phyloP scores from a whole-genome alignment of 2,329 filamentous ascomycete genomes.

The Coniochaeta prunicola region DNA sequence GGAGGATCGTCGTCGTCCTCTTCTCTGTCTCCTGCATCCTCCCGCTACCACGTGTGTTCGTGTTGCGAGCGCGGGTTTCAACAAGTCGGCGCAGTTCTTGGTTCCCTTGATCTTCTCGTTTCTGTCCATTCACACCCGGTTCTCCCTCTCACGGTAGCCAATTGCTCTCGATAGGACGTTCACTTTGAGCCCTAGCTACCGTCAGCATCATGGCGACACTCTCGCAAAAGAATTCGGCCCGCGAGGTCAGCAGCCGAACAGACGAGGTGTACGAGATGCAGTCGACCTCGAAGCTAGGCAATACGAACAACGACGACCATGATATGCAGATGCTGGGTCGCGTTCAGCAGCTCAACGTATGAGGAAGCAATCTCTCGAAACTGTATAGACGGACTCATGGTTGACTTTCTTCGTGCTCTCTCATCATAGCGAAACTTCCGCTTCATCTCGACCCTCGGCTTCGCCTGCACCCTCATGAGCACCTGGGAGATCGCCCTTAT shows the following conservation, averaged over 20 bases:
- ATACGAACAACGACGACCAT: conserved; percentile 19
- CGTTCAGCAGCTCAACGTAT: conserved; percentile 9
- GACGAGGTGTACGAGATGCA: conserved; percentile 11
- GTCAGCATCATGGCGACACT: conserved; percentile 4
- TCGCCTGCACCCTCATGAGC: conserved; percentile 43
- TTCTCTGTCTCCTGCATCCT: no score
- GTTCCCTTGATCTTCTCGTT: background rate
- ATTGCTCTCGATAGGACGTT: background rate
- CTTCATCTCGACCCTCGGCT: conserved; percentile 42
- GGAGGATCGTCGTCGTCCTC: no score
- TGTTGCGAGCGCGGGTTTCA: background rate
- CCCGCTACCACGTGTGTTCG: background rate
- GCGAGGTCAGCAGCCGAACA: conserved; percentile 8
- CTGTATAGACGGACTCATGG: background rate
- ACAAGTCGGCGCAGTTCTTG: background rate
- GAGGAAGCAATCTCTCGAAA: conserved; percentile 10
- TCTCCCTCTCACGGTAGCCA: background rate
- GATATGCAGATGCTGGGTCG: conserved; percentile 22
- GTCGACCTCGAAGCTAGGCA: conserved; percentile 12
- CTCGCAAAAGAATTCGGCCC: background rate
- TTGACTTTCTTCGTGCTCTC: background rate
- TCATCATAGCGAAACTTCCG: conserved; percentile 38
- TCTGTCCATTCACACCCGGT: background rate
- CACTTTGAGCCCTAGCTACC: background rate
- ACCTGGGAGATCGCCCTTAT: conserved; percentile 46